phyloP scores from a whole-genome alignment of 2,329 filamentous ascomycete genomes.

The Teratosphaeria epicoccoides region DNA sequence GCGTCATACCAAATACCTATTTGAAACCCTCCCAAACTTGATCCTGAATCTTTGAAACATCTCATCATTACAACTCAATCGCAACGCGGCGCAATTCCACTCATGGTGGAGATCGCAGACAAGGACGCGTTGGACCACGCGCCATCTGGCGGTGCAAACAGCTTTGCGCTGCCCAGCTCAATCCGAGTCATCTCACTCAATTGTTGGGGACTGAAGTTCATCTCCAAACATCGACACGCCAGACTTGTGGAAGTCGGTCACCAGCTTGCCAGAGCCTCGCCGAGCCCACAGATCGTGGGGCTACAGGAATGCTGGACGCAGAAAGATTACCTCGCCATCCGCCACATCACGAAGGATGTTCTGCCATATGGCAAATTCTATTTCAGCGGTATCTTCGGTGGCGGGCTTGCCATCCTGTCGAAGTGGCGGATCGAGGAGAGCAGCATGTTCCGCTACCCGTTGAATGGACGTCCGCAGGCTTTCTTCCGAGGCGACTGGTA shows the following conservation, averaged over 20 bases:
- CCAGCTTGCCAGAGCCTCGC: constrained; percentile 58
- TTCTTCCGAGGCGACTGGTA: constrained; percentile 96
- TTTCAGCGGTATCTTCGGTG: constrained; percentile 76
- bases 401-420: constrained; percentile 77
- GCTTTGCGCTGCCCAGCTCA: constrained; percentile 5
- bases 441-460: constrained; percentile 73
- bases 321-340: constrained; percentile 70
- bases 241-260: constrained; percentile 76
- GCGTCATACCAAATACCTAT: no score
- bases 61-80: not conserved
- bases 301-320: constrained; percentile 92
- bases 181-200: constrained; percentile 80
- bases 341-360: constrained; percentile 58
- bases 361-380: constrained; percentile 93
- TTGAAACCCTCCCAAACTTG: not conserved
- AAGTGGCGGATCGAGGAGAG: constrained; percentile 88
- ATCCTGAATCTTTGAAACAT: not conserved
- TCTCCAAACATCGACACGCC: constrained; percentile 66
- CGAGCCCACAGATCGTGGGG: constrained; percentile 74
- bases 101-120: not conserved
- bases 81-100: not conserved
- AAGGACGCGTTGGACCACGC: not conserved
- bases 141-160: not conserved
- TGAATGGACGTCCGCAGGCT: constrained; percentile 86
- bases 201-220: constrained; percentile 90